Percentiles rank a stretch among this genome's conserved stretches.
Evolutionary conservation across 495 filamentous ascomycete genomes (phyloP).

Genomic region (Neurospora pannonica): DNA sequence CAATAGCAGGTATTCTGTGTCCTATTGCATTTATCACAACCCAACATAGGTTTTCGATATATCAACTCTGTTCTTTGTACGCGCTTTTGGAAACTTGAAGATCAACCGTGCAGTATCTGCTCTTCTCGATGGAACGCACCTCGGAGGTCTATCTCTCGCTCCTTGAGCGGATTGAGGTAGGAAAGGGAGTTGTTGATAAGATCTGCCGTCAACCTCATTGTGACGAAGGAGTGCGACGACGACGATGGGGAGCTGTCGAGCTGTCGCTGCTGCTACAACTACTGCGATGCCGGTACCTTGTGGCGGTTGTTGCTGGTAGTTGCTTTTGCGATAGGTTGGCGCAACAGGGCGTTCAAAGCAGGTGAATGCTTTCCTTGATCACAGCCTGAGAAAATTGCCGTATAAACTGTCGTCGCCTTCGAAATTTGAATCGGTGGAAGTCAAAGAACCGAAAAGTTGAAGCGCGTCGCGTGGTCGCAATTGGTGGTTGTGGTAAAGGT

Average conservation of each 20-base stretch:
- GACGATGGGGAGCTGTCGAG: background rate
- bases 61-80: constrained; percentile 66
- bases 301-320: background rate
- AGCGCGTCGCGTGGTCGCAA: background rate
- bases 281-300: background rate
- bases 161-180: constrained; percentile 95
- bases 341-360: background rate
- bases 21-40: constrained; percentile 51
- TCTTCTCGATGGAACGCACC: constrained; percentile 93
- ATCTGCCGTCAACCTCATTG: constrained; percentile 90
- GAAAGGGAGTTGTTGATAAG: constrained; percentile 84
- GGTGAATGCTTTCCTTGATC: background rate
- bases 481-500: background rate
- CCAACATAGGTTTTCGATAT: constrained; percentile 30
- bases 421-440: background rate
- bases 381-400: background rate
- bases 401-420: background rate
- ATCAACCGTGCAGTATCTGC: constrained; percentile 84
- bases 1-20: constrained; percentile 94
- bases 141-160: constrained; percentile 98
- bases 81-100: constrained; percentile 3
- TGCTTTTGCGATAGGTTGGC: background rate
- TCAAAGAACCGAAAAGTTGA: background rate
- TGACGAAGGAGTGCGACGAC: constrained; percentile 4
- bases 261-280: background rate